Conservation (phyloP, 257 asterid species). For the Craterostigma plantagineum region DNA sequence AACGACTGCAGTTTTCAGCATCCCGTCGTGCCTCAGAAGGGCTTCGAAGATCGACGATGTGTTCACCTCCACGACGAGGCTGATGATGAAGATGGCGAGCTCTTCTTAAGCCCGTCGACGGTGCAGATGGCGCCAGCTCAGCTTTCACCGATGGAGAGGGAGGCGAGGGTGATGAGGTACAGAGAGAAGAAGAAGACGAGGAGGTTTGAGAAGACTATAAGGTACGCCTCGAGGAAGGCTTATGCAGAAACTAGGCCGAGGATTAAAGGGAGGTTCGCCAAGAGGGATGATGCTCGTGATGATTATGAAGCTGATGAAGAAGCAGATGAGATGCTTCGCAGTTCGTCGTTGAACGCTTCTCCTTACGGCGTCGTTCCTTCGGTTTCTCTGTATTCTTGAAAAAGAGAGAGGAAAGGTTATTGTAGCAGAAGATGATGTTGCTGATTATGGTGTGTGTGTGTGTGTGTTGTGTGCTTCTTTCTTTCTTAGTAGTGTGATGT, state of each 20-base stretch:
- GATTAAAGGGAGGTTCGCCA: slow-evolving; percentile 71
- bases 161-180: slow-evolving; percentile 65
- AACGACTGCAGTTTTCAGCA: not conserved
- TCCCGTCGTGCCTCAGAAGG: slow-evolving; percentile 11
- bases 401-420: too few relatives aligned
- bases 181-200: slow-evolving; percentile 75
- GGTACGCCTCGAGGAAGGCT: slow-evolving; percentile 82
- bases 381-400: too few relatives aligned
- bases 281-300: slow-evolving; percentile 10
- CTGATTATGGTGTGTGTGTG: too few relatives aligned
- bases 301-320: too few relatives aligned
- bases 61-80: slow-evolving; percentile 24
- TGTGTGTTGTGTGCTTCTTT: too few relatives aligned
- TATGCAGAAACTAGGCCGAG: slow-evolving; percentile 82
- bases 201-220: slow-evolving; percentile 63
- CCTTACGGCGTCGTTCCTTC: too few relatives aligned
- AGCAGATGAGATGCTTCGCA: too few relatives aligned
- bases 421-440: too few relatives aligned
- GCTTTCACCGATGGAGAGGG: slow-evolving; percentile 49
- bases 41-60: slow-evolving; percentile 29
- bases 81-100: slow-evolving; percentile 49
- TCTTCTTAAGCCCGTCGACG: slow-evolving; percentile 22
- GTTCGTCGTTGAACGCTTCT: too few relatives aligned
- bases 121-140: slow-evolving; percentile 26
- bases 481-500: too few relatives aligned